Base-by-base conservation (phyloP, 75 land plant species). In the Cunninghamia lanceolata region DNA sequence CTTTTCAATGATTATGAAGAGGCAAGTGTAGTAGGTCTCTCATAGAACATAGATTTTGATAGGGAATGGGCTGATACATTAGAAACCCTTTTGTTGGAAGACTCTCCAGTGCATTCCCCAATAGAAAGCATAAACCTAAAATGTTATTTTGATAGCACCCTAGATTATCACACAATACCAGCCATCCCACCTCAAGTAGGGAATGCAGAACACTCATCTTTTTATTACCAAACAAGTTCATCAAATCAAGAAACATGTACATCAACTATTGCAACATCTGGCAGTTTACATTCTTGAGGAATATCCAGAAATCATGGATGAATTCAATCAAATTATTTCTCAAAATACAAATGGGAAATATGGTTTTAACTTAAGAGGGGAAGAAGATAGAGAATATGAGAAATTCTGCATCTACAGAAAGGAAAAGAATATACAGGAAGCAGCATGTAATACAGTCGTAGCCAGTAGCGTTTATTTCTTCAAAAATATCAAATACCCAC, bases 51-150 rank as follows among this genome's bases (percentile, higher is more conserved):
- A 88, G 56, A 86, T 38, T 16, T 93, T 63, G 95, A 90, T 74
- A 86, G 82, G 11, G 91, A 89, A 38, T 94, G 95, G 95, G 54
- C 84, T 16, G 92, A 88, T 9, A 85, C 92, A 21, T 78, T 87
- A 15, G 79, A 79, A 46, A 79, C 86, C 66, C 73, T 59, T 8
- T 4, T 89, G 43, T 78, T 87, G 5, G 91, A 86, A 7, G 89
- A 88, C 34, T 93, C 95, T 2, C 93, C 94, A 10, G 90, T 91
- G 76, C 91, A 91, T 52, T 94, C 95, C 15, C 87, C 92, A 19
- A 91, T 88, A 9, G 84, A 91, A 38, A 93, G 92, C 84, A 92
- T 93, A 40, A 92, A 86, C 83, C 38, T 89, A 10, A 94, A 88
- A 13, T 52, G 4, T 83, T 88, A 87, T 88, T 87, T 85, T 21